Evolutionary conservation across 1,284 basidiomycete genomes (phyloP).

Genomic region (Naganishia liquefaciens): DNA sequence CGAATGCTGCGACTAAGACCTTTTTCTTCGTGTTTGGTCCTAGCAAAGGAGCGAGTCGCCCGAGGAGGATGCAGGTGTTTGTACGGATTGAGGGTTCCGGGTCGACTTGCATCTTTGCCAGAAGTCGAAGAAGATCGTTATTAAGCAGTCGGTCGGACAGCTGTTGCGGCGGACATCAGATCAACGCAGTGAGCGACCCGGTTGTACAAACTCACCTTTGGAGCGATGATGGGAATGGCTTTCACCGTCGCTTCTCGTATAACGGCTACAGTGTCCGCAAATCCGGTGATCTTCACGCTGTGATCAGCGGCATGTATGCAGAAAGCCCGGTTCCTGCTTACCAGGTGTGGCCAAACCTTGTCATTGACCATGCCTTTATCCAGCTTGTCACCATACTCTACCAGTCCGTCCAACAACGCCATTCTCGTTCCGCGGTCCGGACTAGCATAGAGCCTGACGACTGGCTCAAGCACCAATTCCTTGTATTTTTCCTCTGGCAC

Average conservation of each 20-base stretch:
- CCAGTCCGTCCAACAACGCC: slow-evolving; percentile 83
- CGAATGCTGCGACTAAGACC: slow-evolving; percentile 93
- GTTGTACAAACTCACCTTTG: slow-evolving; percentile 63
- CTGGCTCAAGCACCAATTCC: slow-evolving; percentile 68
- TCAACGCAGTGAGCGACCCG: not conserved
- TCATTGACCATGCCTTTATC: slow-evolving; percentile 81
- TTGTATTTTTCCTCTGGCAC: slow-evolving; percentile 72
- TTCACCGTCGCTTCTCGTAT: slow-evolving; percentile 94
- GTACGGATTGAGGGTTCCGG: slow-evolving; percentile 92
- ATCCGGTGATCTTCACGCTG: slow-evolving; percentile 71
- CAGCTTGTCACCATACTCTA: slow-evolving; percentile 81
- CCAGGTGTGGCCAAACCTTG: slow-evolving; percentile 89
- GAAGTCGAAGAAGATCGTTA: slow-evolving; percentile 88
- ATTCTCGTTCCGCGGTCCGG: slow-evolving; percentile 91
- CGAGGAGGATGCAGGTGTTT: slow-evolving; percentile 95
- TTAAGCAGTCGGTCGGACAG: slow-evolving; percentile 89
- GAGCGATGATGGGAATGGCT: slow-evolving; percentile 77
- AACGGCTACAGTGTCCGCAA: slow-evolving; percentile 87
- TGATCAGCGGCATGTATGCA: too few relatives aligned
- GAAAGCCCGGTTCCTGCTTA: slow-evolving; percentile 53
- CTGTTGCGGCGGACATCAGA: slow-evolving; percentile 52
- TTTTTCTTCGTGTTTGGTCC: slow-evolving; percentile 88
- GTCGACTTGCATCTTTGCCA: slow-evolving; percentile 92
- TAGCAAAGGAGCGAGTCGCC: slow-evolving; percentile 80
- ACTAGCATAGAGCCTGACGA: slow-evolving; percentile 79